Conservation (phyloP, 2,329 filamentous ascomycete species). For the Plectosphaerella plurivora region DNA sequence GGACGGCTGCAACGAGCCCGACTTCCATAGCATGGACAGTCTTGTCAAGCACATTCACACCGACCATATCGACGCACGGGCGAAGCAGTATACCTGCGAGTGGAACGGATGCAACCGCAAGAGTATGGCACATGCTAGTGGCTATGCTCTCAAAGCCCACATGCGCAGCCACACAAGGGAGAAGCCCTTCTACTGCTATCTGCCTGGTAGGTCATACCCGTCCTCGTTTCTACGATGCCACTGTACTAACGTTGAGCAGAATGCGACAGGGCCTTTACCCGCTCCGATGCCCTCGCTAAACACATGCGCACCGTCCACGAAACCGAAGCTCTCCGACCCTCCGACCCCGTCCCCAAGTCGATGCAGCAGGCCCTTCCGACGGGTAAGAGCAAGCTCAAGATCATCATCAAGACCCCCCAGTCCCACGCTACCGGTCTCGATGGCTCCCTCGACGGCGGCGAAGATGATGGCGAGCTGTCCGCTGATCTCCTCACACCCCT, state of each 20-base stretch:
- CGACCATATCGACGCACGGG: slow-evolving; percentile 86
- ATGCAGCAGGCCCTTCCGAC: slow-evolving; percentile 42
- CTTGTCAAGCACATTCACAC: slow-evolving; percentile 83
- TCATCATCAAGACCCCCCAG: slow-evolving; percentile 58
- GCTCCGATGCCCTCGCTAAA: slow-evolving; percentile 92
- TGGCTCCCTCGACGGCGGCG: slow-evolving; percentile 48
- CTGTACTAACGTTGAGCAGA: slow-evolving; percentile 48
- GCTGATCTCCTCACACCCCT: slow-evolving; percentile 54
- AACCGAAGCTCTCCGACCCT: slow-evolving; percentile 84
- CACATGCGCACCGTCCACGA: slow-evolving; percentile 99
- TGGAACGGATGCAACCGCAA: slow-evolving; percentile 89
- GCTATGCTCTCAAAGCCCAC: slow-evolving; percentile 92
- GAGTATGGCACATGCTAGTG: slow-evolving; percentile 87
- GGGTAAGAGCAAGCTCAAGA: slow-evolving; percentile 53
- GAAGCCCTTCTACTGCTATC: slow-evolving; percentile 95
- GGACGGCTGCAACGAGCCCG: slow-evolving; percentile 68
- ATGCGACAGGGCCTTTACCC: slow-evolving; percentile 94
- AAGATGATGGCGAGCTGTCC: slow-evolving; percentile 50
- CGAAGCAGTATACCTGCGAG: slow-evolving; percentile 98
- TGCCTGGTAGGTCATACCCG: slow-evolving; percentile 64
- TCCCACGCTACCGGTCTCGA: slow-evolving; percentile 54
- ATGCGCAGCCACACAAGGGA: slow-evolving; percentile 97
- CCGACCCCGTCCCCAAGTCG: slow-evolving; percentile 68
- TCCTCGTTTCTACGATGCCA: not conserved
- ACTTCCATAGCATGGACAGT: slow-evolving; percentile 75